phyloP scores from a whole-genome alignment of 305 asterid genomes.

The Fraxinus baroniana region DNA sequence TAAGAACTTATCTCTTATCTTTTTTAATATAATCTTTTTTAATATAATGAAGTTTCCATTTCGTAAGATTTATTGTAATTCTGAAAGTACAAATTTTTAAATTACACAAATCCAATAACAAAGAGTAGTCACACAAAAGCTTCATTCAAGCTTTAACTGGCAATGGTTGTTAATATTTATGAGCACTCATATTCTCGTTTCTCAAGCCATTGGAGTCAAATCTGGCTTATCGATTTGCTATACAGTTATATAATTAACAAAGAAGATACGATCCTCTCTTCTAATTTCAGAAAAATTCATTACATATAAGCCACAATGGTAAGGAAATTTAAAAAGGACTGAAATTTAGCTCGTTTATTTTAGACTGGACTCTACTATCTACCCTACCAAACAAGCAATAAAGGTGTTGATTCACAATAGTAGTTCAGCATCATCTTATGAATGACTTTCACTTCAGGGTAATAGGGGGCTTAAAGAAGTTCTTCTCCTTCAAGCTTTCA shows the following conservation, averaged over 20 bases:
- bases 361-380: background rate
- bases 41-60: background rate
- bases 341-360: background rate
- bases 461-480: conserved; percentile 21
- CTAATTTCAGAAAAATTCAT: background rate
- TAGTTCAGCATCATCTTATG: background rate
- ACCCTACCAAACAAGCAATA: no score
- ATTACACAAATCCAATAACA: background rate
- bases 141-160: background rate
- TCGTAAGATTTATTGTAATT: background rate
- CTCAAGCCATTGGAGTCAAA: no score
- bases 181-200: no score
- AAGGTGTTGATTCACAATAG: no score
- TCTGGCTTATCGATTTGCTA: no score
- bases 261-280: background rate
- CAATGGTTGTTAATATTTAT: background rate
- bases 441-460: background rate
- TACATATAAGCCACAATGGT: background rate
- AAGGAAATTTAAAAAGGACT: background rate
- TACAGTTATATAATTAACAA: background rate
- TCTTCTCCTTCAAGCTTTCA: conserved; percentile 48
- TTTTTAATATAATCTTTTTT: background rate
- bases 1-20: background rate
- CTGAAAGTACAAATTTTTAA: background rate
- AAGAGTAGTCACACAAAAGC: background rate